phyloP scores from a whole-genome alignment of 2,329 filamentous ascomycete species.

The Ustulina deusta region DNA sequence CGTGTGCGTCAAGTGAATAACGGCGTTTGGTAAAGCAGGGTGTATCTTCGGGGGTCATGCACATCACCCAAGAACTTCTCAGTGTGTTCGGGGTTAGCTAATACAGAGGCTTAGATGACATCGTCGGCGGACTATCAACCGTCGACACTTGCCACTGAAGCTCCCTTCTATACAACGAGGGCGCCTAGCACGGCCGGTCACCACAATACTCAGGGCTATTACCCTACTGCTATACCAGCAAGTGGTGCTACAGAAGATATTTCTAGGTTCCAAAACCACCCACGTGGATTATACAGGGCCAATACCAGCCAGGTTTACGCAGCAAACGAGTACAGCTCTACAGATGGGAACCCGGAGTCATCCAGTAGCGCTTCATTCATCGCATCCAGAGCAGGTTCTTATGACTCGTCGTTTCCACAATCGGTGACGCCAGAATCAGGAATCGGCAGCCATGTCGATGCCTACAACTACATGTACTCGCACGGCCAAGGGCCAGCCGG shows the following conservation, averaged over 20 bases:
- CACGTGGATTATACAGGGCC: constrained; percentile 41
- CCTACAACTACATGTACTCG: constrained; percentile 46
- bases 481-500: constrained; percentile 41
- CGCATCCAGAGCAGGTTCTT: constrained; percentile 43
- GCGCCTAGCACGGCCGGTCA: constrained; percentile 40
- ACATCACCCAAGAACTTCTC: neutral
- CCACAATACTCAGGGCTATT: constrained; percentile 42
- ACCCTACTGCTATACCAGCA: constrained; percentile 35
- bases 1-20: constrained; percentile 13
- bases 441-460: constrained; percentile 38
- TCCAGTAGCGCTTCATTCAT: constrained; percentile 43
- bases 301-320: constrained; percentile 41
- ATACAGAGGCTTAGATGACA: constrained; percentile 42
- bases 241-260: constrained; percentile 40
- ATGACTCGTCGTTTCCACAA: constrained; percentile 44
- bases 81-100: constrained; percentile 27
- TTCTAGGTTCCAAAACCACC: constrained; percentile 43
- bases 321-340: constrained; percentile 41
- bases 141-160: constrained; percentile 44
- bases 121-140: constrained; percentile 44
- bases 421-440: constrained; percentile 43
- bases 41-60: neutral
- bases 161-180: constrained; percentile 43
- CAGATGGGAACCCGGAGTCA: constrained; percentile 44
- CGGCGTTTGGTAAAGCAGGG: neutral